Base-by-base conservation (phyloP, 352 stramenopile species). In the Phytophthora aleatoria region DNA sequence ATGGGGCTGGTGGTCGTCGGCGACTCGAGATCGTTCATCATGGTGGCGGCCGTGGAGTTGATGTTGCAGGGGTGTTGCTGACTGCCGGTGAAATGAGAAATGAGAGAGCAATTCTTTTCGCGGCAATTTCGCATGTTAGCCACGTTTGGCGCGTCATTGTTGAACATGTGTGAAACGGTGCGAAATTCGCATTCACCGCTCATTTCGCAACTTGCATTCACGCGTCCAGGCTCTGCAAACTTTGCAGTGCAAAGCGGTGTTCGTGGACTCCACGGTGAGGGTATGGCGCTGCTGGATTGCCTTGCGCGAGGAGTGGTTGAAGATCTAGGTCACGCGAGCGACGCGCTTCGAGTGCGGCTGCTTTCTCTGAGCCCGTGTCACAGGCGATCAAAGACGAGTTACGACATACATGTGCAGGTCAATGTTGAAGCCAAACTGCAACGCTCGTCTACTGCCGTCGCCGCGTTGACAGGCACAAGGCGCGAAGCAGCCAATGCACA, bases 141-240 rank as follows among this genome's bases (percentile, higher is more conserved):
- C 30, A 47, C 50, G 38, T 16, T 28, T 2, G 39, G 20, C 27
- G 24, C 50, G 36, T 39, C 50, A 57, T 57, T 13, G 26, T 39
- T 47, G 11, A 57, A 45, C 50, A 57, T 48, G 24, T 48, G 33
- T 16, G 33, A 61, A 61, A 45, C 42, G 54, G 28, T 44, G n/a
- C 30, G 15, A 24, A 44, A 61, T 53, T 61, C 54, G 43, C 54
- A 61, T 61, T 61, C 54, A 61, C 7, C 39, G 26, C 26, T 58
- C 39, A 48, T 49, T 41, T 50, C 35, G 31, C 49, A 55, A 33
- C n/a, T 13, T 27, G 50, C 35, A 57, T 36, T 35, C 50, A 48
- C 20, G 43, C 26, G 7, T 54, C 20, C 20, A 20, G 20, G 20
- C 20, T 20, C 20, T 20, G 20, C 20, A 12, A 8, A 12, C 48